phyloP scores from a whole-genome alignment of 1,284 basidiomycete species.

The Ustilago nuda region DNA sequence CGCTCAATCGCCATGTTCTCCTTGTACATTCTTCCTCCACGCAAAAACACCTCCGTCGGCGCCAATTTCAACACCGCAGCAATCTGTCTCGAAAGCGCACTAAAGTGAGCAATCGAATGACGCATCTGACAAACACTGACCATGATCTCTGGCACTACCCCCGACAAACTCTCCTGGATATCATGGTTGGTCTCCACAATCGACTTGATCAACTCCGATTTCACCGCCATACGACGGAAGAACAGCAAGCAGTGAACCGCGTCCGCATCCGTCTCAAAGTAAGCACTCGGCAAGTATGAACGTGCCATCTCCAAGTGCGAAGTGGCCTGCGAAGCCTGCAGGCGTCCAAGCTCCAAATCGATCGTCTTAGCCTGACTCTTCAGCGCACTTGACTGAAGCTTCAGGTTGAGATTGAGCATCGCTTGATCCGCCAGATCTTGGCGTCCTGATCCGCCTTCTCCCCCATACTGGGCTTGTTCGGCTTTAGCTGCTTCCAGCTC shows the following conservation, averaged over 20 bases:
- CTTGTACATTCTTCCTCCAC: conserved; percentile 80
- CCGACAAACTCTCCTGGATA: conserved; percentile 55
- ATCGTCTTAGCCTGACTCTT: conserved; percentile 67
- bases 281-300: conserved; percentile 60
- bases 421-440: conserved; percentile 55
- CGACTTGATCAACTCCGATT: conserved; percentile 62
- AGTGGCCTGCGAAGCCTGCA: conserved; percentile 57
- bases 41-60: conserved; percentile 58
- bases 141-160: conserved; percentile 57
- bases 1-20: conserved; percentile 87
- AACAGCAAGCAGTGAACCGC: conserved; percentile 63
- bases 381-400: conserved; percentile 63
- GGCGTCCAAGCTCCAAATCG: conserved; percentile 58
- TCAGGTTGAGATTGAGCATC: conserved; percentile 65
- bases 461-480: conserved; percentile 48
- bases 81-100: conserved; percentile 62
- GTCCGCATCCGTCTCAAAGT: conserved; percentile 61
- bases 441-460: conserved; percentile 42
- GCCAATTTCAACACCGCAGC: conserved; percentile 61
- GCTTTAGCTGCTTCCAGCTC: conserved; percentile 61
- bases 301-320: conserved; percentile 61
- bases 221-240: conserved; percentile 64
- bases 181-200: conserved; percentile 62
- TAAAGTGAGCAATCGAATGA: conserved; percentile 63
- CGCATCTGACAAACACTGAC: conserved; percentile 64